Evolutionary conservation across 768 basidiomycete species (phyloP), one percentile per base, ranked within the genome.

Genomic region (Rhodosporidiobolus sp.): DNA sequence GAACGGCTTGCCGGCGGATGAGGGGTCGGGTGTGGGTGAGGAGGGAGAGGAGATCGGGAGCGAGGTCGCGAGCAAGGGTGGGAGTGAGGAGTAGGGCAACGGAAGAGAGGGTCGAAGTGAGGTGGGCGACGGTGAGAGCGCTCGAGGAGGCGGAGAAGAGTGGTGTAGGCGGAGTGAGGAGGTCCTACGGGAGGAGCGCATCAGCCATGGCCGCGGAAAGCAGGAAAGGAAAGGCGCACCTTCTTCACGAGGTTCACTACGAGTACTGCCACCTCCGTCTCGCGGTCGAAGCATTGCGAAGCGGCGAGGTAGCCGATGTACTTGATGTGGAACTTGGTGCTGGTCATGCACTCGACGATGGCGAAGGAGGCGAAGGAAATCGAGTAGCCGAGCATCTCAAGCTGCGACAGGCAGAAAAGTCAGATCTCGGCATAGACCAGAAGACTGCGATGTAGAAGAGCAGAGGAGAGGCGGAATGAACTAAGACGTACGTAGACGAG

Each of bases 291-390:
- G 1, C 94, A 94, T 82, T 94, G 88, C 53, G 87, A 82, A 7
- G 96, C 94, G 3, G 91, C 96, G 32, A 99, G 89, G 81, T 99
- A 98, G 20, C 96, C 96, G 60, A 98, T 89, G 35, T 87, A 88
- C 84, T 99, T 99, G 76, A 98, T 85, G 82, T 98, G 94, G 76
- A 89, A 87, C 79, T 89, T 89, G 8, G 90, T 84, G 7, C 93
- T 94, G 49, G 93, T 93, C 96, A 99, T 99, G 80, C 95, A 93
- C 80, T 99, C 96, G 11, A 98, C 89, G 64, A 99, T 90, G 80
- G 95, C 88, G 78, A 99, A 99, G 14, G 96, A 91, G 56, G 94
- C 94, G 88, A 93, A 96, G 69, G 87, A 87, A 88, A 90, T 96
- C 83, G 90, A 93, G 63, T 78, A 67, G 64, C 89, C 96, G 63